Conservation (phyloP, 768 basidiomycete species). For the Phaeotremella skinneri region DNA sequence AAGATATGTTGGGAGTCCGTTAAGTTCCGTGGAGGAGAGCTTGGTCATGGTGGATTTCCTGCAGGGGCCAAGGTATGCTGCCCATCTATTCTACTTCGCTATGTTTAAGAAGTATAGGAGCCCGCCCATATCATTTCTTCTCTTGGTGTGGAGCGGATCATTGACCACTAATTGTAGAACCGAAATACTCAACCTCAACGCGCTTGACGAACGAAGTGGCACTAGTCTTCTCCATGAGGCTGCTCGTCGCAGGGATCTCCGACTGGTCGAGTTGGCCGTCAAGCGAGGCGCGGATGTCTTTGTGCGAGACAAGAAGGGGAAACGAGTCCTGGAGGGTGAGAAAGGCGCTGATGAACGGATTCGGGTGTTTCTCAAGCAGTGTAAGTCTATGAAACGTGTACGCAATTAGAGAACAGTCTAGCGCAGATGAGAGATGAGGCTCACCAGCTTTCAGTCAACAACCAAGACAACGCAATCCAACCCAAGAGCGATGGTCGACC, state of each 20-base stretch:
- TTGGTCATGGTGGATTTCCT: slow-evolving; percentile 34
- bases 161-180: slow-evolving; percentile 69
- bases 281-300: slow-evolving; percentile 87
- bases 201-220: slow-evolving; percentile 75
- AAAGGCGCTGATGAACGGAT: slow-evolving; percentile 72
- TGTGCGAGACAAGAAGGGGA: slow-evolving; percentile 70
- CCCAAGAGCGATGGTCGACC: slow-evolving; percentile 39
- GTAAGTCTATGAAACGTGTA: slow-evolving; percentile 55
- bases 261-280: slow-evolving; percentile 77
- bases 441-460: slow-evolving; percentile 60
- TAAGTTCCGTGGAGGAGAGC: slow-evolving; percentile 49
- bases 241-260: slow-evolving; percentile 71
- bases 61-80: slow-evolving; percentile 33
- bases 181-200: slow-evolving; percentile 70
- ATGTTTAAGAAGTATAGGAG: no score
- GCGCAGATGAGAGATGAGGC: not conserved
- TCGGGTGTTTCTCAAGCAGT: slow-evolving; percentile 76
- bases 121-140: no score
- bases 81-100: no score
- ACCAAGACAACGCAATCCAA: slow-evolving; percentile 70
- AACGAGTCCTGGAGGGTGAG: slow-evolving; percentile 64
- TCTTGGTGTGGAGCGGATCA: no score
- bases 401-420: not conserved
- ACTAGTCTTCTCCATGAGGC: slow-evolving; percentile 82
- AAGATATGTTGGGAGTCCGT: slow-evolving; percentile 63